Base-by-base conservation (phyloP, 23 red algal genomes). In the Chondrus crispus region DNA sequence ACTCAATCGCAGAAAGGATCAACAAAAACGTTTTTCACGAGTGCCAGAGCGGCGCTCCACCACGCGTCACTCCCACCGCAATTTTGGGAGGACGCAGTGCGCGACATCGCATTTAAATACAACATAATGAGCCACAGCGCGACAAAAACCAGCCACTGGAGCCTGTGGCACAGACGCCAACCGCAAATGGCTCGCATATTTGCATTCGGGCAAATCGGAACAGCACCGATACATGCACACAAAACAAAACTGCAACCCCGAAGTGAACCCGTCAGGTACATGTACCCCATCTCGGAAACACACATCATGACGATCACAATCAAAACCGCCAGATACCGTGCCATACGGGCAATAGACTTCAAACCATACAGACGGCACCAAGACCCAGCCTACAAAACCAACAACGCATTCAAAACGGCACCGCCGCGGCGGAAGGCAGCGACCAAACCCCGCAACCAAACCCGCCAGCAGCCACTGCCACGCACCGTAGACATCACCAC, bases 211-310 rank as follows among this genome's bases (percentile, higher is more conserved):
- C n/a, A n/a, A n/a, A n/a, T n/a, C n/a, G n/a, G n/a, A n/a, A n/a
- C n/a, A n/a, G n/a, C n/a, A n/a, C n/a, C n/a, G n/a, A n/a, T n/a
- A n/a, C n/a, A n/a, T n/a, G n/a, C n/a, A n/a, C n/a, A n/a, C n/a
- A n/a, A n/a, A n/a, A n/a, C n/a, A n/a, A 80, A 80, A 80, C 4
- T 80, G 37, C 13, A 80, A 38, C 16, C 74, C 41, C 74, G 74
- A 38, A 16, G 39, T 3, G 0, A n/a, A 26, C 36, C 40, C 32
- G 74, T 50, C 16, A 37, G 74, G 11, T 80, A 52, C 74, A 80
- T 80, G 74, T 38, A 2, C 5, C 13, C 74, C 16, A 46, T 50
- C n/a, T n/a, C n/a, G n/a, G 60, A 66, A 32, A 32, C 26, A 32
- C 60, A 66, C 60, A 66, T 12, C 18, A 66, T 66, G 35, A 22